Evolutionary conservation across 495 filamentous ascomycete species (phyloP), one percentile per base, ranked within the genome.

Genomic region (Symbiotaphrina buchneri): DNA sequence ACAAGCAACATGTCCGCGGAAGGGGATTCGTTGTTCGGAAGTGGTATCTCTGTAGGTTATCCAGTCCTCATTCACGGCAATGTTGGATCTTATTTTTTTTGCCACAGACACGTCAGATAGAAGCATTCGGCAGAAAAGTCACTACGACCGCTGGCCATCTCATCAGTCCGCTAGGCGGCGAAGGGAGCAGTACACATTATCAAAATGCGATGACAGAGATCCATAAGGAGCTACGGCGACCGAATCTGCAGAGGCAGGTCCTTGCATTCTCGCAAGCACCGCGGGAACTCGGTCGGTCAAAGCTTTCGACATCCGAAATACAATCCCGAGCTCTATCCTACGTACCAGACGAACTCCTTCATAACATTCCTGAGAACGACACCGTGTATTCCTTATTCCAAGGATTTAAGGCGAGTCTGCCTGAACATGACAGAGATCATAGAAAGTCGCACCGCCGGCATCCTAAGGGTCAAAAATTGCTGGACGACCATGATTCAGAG

Each of bases 121-220:
- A 93, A 53, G 80, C 83, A 22, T 93, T 99, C 53, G 69, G 80
- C 31, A 68, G 83, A 42, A 99, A 92, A 55, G 83, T 99, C 34
- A 84, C 84, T 17, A 80, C 79, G 15, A 95, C 87, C 11, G 90
- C 87, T 24, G 75, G 70, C 46, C 82, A 90, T 46, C 59, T 99
- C 39, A 82, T 92, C 32, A 72, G 67, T 30, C 71, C 74, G 18
- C 42, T 67, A 22, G 53, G 63, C 34, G 79, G 85, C 41, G 48
- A 61, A 11, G 53, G 50, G 28, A 48, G 44, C 28, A 66, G 65
- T 47, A 51, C 59, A 21, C 68, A 69, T 42, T 94, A 93, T 51
- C 71, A 82, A 38, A 66, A 61, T 57, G 85, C 87, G 42, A 75
- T 99, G 68, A 68, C 56, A 43, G 81, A 84, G 47, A 65, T 99